Evolutionary conservation across 2,329 filamentous ascomycete species (phyloP).

Genomic region (Colletotrichum siamense): DNA sequence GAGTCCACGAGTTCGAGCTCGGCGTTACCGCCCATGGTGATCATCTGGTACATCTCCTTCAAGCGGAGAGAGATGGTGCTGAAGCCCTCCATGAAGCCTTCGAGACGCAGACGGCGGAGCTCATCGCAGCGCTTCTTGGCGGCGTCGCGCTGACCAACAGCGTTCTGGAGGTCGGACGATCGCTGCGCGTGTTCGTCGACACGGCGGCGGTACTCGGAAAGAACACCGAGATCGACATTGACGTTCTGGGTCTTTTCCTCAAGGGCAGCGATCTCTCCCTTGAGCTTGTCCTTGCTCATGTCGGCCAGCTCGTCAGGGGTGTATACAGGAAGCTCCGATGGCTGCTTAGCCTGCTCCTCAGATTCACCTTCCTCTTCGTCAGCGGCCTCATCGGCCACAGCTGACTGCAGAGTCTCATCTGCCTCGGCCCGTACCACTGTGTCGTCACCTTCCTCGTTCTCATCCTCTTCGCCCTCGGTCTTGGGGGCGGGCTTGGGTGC

Average conservation of each 20-base stretch:
- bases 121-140: constrained; percentile 95
- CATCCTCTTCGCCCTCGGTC: constrained; percentile 22
- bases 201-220: constrained; percentile 85
- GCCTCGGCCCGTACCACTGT: background rate
- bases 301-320: constrained; percentile 73
- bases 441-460: constrained; percentile 28
- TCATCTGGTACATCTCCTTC: constrained; percentile 99
- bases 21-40: constrained; percentile 98
- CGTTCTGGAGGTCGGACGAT: constrained; percentile 82
- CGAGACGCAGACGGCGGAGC: constrained; percentile 84
- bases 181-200: constrained; percentile 83
- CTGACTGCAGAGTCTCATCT: constrained; percentile 22
- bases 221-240: constrained; percentile 86
- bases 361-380: constrained; percentile 25
- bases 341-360: constrained; percentile 34
- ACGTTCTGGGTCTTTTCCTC: constrained; percentile 81
- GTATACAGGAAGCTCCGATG: constrained; percentile 75
- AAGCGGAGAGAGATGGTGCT: constrained; percentile 89
- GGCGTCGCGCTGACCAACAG: constrained; percentile 78
- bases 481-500: constrained; percentile 17
- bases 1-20: constrained; percentile 97
- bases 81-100: constrained; percentile 99
- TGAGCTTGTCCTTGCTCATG: constrained; percentile 67
- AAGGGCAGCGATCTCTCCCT: constrained; percentile 65
- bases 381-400: constrained; percentile 26